phyloP scores from a whole-genome alignment of 2,329 filamentous ascomycete species.

The Ophiostoma sp. region DNA sequence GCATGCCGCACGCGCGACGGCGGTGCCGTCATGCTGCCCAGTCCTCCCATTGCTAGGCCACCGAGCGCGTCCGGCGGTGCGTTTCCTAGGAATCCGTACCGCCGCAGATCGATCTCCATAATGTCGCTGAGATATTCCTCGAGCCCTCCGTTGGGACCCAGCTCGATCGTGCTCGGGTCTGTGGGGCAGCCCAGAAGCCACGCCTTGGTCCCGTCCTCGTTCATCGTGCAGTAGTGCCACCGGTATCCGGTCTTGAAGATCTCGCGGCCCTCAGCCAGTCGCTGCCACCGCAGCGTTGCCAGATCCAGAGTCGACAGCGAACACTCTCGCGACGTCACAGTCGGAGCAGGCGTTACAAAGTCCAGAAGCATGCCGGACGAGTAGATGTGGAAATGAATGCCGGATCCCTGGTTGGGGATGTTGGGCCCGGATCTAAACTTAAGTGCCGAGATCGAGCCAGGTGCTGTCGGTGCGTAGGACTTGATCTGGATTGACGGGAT shows the following conservation, averaged over 20 bases:
- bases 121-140: conserved; percentile 95
- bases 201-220: conserved; percentile 89
- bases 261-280: conserved; percentile 87
- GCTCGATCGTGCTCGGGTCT: conserved; percentile 59
- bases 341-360: conserved; percentile 86
- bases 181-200: conserved; percentile 93
- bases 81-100: conserved; percentile 84
- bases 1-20: conserved; percentile 44
- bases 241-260: conserved; percentile 88
- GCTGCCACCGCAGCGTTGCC: conserved; percentile 84
- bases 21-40: conserved; percentile 33
- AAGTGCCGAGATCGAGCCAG: conserved; percentile 81
- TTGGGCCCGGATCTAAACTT: conserved; percentile 84
- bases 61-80: conserved; percentile 51
- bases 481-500: conserved; percentile 61
- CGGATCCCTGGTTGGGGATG: conserved; percentile 81
- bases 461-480: conserved; percentile 74
- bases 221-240: conserved; percentile 98
- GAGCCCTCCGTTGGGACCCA: conserved; percentile 59
- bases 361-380: conserved; percentile 89
- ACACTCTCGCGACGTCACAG: conserved; percentile 79
- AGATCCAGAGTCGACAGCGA: conserved; percentile 86
- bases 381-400: conserved; percentile 92
- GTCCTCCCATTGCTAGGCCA: conserved; percentile 32
- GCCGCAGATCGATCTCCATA: conserved; percentile 84